Base-by-base conservation (phyloP, 2,329 filamentous ascomycete genomes). In the Fusarium xylarioides region DNA sequence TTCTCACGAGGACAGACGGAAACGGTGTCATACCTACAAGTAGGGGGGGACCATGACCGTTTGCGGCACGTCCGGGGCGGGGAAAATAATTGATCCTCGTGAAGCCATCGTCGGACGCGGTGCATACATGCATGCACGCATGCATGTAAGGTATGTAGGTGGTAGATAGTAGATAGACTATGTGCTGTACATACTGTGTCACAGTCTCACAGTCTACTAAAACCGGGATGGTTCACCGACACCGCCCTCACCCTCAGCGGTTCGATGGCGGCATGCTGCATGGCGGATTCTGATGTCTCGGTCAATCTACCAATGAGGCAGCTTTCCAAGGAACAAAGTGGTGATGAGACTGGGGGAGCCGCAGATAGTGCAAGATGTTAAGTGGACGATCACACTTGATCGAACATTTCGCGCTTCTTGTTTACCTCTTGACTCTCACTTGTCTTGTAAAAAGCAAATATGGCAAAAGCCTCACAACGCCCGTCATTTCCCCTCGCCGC, bases 271-370 rank as follows among this genome's bases (percentile, higher is more conserved):
- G 76, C 76, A 75, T 68, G 38, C 55, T 76, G 76, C 76, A 78
- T 75, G 68, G 56, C 56, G 59, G 58, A 69, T 67, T 64, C 71
- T 72, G 68, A 54, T 74, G 66, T 63, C 66, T 78, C 76, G 70
- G 75, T 77, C 76, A 76, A 49, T 28, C 52, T 63, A 58, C 76
- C 76, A 78, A 78, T 77, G 46, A 70, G 26, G 43, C 57, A 32
- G 62, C 72, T 75, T 63, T 74, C 76, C 76, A 78, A 74, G 64
- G 62, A 58, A 71, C 52, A 68, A 60, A 78, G 57, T 76, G 59
- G 76, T 78, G 76, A 78, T 78, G 67, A 76, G 76, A 78, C 76
- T 65, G 37, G 76, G 76, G 76, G 74, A 76, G 76, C 66, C 76
- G 76, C 76, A 78, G 75, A 75, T 78, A 63, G 76, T 77, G 67